phyloP scores from a whole-genome alignment of 129 eudicot genomes.

The Flaveria bidentis region DNA sequence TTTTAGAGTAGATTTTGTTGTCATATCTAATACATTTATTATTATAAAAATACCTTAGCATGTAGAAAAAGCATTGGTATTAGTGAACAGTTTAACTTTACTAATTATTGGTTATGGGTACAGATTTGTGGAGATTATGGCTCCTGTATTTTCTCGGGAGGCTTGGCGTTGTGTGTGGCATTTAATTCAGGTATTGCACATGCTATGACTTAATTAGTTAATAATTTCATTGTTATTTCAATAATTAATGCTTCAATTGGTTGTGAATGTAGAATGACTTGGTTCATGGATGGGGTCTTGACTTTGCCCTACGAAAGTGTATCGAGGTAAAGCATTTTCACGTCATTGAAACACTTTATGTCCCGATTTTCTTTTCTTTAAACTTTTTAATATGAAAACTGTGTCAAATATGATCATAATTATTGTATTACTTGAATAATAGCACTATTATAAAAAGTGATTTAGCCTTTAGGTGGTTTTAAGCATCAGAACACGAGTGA shows the following conservation, averaged over 20 bases:
- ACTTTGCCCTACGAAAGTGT: slow-evolving; percentile 79
- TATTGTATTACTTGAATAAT: no score
- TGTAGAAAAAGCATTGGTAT: neutral
- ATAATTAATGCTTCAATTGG: slow-evolving; percentile 1
- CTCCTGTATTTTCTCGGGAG: slow-evolving; percentile 89
- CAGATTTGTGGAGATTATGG: slow-evolving; percentile 98
- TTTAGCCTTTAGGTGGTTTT: neutral
- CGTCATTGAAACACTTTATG: neutral
- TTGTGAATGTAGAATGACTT: slow-evolving; percentile 73
- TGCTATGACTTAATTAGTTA: neutral
- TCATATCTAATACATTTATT: no score
- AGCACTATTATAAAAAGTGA: no score
- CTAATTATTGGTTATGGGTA: neutral
- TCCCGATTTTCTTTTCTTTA: neutral
- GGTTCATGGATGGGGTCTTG: slow-evolving; percentile 99
- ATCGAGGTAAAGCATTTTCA: slow-evolving; percentile 56
- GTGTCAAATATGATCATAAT: neutral
- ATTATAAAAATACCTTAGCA: no score
- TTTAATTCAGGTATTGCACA: slow-evolving; percentile 70
- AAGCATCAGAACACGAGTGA: neutral
- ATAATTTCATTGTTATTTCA: neutral
- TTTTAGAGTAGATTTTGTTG: neutral
- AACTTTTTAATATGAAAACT: neutral
- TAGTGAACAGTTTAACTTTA: neutral
- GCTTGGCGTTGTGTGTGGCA: slow-evolving; percentile 99